Base-by-base conservation (phyloP, 352 stramenopile species). In the Phytopythium oedochilum region DNA sequence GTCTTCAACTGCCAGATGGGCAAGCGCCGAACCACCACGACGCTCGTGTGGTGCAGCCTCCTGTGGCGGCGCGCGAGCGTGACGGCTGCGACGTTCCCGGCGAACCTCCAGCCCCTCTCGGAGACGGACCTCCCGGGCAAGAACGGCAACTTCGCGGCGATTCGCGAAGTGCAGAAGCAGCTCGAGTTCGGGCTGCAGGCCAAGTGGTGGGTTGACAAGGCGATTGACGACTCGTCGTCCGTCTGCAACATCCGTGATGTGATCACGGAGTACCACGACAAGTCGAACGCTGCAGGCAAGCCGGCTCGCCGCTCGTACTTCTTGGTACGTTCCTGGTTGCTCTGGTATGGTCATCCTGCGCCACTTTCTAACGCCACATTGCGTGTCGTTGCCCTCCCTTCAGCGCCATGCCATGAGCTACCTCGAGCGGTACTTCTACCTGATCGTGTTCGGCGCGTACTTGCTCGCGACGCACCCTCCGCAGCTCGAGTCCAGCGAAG, bases 1-100 rank as follows among this genome's bases (percentile, higher is more conserved):
- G 75, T 94, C 15, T 94, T 94, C 55, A 95, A 95, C 43, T 95
- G 85, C 29, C 85, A 95, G 65, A 93, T 92, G 81, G 85, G 85
- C 14, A 90, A 92, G 55, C 78, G 83, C 10, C 78, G 85, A 14
- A 93, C 85, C 15, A 95, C 85, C 8, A 93, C 81, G 1, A 82
- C 79, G 2, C 69, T 95, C 42, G 78, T 91, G 48, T 68, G 93
- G 14, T 71, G 64, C 14, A 76, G 71, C 51, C 69, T 93, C 7
- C 78, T 91, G 34, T 91, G 70, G 67, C 64, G 89, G 55, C 73
- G 70, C 3, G 12, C 48, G 17, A 43, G 26, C 34, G 26, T 45
- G 23, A 55, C 32, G 32, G 18, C 40, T 26, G 11, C 20, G 17
- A 36, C 45, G 4, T 35, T 51, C 28, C 36, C 29, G 12, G 22